phyloP scores from a whole-genome alignment of 352 stramenopile species.

The Phytophthora citricola region DNA sequence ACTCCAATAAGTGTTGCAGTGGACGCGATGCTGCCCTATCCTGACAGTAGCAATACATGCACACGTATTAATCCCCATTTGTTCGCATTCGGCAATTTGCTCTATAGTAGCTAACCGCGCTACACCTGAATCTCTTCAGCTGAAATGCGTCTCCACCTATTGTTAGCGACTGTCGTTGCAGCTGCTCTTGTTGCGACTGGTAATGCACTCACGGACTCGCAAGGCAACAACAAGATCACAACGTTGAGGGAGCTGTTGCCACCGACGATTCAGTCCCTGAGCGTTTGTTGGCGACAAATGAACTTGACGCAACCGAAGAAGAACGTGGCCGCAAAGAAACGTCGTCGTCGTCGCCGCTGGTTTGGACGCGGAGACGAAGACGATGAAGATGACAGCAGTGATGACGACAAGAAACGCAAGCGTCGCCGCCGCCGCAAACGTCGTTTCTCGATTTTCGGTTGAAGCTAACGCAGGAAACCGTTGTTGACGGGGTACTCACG shows the following conservation, averaged over 20 bases:
- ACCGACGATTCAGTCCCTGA: neutral
- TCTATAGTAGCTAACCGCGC: neutral
- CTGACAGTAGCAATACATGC: neutral
- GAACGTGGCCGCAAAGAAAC: neutral
- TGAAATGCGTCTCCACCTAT: slow-evolving; percentile 1
- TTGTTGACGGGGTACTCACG: neutral
- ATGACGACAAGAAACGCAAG: neutral
- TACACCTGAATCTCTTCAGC: neutral
- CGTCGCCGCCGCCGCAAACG: neutral
- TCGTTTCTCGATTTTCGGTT: slow-evolving; percentile 5
- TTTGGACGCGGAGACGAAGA: neutral
- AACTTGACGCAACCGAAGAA: slow-evolving; percentile 3
- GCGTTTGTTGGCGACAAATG: slow-evolving; percentile 1
- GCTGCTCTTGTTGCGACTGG: neutral
- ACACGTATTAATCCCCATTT: too few relatives aligned
- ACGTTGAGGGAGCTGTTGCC: slow-evolving; percentile 2
- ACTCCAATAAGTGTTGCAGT: neutral
- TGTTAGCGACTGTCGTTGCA: slow-evolving; percentile 1
- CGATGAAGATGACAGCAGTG: neutral
- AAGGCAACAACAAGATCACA: slow-evolving; percentile 1
- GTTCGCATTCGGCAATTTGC: neutral
- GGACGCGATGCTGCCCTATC: too few relatives aligned
- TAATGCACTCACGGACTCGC: slow-evolving; percentile 3
- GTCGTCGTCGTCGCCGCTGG: neutral
- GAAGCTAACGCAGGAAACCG: neutral